Evolutionary conservation across 345 rosid species (phyloP), one percentile per base, ranked within the genome.

Genomic region (Bruguiera parviflora): DNA sequence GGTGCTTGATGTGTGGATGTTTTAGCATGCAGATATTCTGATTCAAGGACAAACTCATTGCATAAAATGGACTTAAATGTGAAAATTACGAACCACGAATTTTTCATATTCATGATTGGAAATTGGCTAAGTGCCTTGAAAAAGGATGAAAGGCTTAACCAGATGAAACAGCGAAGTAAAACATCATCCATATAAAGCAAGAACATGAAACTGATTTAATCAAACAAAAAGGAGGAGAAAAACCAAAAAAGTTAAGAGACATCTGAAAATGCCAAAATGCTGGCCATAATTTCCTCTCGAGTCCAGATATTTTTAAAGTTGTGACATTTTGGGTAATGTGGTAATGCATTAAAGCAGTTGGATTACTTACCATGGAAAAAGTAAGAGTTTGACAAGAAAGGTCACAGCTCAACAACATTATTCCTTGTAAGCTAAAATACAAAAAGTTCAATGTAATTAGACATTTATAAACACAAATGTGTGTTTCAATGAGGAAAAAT

Each of bases 361-460:
- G 43, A 55, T 10, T 66, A 51, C 77, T 77, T 78, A 92, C 96
- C 96, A 84, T 90, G 71, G 78, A 66, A 56, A 87, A 9, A 65
- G 85, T 75, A 64, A 95, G 92, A 58, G 84, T 72, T 63, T 53
- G 80, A 61, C 87, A 77, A 71, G 81, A 75, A 63, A 86, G 64
- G 76, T 87, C 75, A 68, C 93, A 89, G 71, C 71, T 77, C 82
- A 92, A 63, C 80, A 95, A 70, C 73, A 86, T 39, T 70, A 95
- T 77, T 73, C 96, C 99, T 82, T 78, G 94, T 75, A 92, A 84
- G 77, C 96, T 92, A 77, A 75, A 78, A 60, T 51, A 59, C 39
- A 47, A 70, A 47, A 71, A 11, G 10, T 3, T 39, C 35, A 15
- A 60, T 58, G 24, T 31, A 58, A 47, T 75, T 74, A 71, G 24